Evolutionary conservation across 441 rosid genomes (phyloP), one percentile per base, ranked within the genome.

Genomic region (Euphorbia corollata): DNA sequence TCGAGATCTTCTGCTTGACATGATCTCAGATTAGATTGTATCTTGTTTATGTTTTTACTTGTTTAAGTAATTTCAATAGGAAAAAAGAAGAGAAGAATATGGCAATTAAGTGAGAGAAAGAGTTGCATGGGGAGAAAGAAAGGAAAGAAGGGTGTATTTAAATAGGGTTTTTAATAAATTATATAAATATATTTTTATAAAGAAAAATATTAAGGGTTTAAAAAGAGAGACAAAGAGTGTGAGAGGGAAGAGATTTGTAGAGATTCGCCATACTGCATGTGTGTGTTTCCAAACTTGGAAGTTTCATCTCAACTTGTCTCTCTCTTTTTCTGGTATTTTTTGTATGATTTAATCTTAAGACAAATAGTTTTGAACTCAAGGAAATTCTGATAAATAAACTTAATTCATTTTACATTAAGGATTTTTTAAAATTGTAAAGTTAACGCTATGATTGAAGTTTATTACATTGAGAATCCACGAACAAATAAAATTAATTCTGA

Each of bases 1-100:
- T 70, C 90, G 74, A 43, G 96, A 82, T 69, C 82, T 87, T 78
- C 97, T 72, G 82, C 82, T 82, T 67, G 97, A 88, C 96, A 91
- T 91, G 71, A 77, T 77, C 18, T 36, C 5, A 27, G 4, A 27
- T 36, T 5, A 36, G 30, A 22, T 18, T 22, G 10, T 13, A 3
- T 34, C 18, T 18, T 20, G n/a, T 12, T 12, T 11, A 45, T 12
- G 15, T 11, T 6, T 8, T 8, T 41, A 41, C 15, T 11, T 41
- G 8, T 8, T 41, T 41, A 34, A 34, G 2, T 34, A 41, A 15
- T 45, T 45, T 60, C 22, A 64, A 43, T 50, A 53, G 38, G n/a
- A n/a, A 50, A n/a, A 59, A 50, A 53, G 22, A 20, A 23, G 54
- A 62, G 61, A 27, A 47, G 34, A 15, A 2, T 5, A 36, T 36